Base-by-base conservation (phyloP, 2,329 filamentous ascomycete genomes). In the Mycosphaerella arachidis region DNA sequence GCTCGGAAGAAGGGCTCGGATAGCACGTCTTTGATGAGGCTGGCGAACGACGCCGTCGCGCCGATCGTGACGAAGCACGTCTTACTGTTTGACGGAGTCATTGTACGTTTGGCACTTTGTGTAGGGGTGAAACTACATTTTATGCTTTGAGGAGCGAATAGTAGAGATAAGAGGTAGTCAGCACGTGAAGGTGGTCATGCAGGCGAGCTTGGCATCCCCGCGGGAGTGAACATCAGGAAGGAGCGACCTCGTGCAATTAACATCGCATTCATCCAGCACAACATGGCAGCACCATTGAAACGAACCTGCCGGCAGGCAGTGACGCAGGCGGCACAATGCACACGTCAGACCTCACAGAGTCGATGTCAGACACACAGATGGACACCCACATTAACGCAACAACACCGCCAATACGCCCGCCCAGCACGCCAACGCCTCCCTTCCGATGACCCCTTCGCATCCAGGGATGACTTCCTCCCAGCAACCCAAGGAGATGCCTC, bases 41-140 rank as follows among this genome's bases (percentile, higher is more conserved):
- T 75, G 55, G 82, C 80, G 75, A 99, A 99, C 20, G 88, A 84
- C 16, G 92, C 92, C 0, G 93, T 99, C 6, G 94, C 93, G 58
- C 94, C 94, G 31, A 96, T 89, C 0, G 94, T 97, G 57, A 97
- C 88, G 66, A 99, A 90, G 72, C 90, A 94, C 56, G 78, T 78
- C 63, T 79, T 80, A 33, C 27, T 51, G 20, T 56, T 54, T 1
- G 51, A 52, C n/a, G 60, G 12, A 48, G 57, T n/a, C 64, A 66
- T 66, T 55, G 43, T 45, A 16, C 6, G 13, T 24, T 37, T 40
- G 50, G 20, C 2, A 40, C 48, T 18, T 13, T 18, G 40, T 43
- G 13, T 12, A 29, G 18, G 13, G 53, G 52, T 35, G 4, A 20
- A 12, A 48, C 58, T 63, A 63, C 63, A 64, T 63, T 12, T 51